Conservation (phyloP, 345 rosid genomes). For the Populus pruinosa region DNA sequence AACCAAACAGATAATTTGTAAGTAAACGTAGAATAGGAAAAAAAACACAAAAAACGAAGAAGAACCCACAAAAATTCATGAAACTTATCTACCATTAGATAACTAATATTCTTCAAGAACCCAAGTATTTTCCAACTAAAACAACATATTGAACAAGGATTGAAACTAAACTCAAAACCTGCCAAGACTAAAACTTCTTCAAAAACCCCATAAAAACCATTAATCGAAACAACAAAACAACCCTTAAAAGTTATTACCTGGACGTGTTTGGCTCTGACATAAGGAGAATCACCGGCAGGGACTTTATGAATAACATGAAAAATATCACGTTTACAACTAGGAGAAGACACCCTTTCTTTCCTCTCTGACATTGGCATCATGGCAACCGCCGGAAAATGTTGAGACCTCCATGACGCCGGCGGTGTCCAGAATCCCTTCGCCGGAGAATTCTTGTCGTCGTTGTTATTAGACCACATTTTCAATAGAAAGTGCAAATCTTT, state of each 20-base stretch:
- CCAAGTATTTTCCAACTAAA: not conserved
- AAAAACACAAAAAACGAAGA: not conserved
- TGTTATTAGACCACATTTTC: slow-evolving; percentile 31
- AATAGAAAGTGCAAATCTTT: not conserved
- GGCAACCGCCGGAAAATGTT: slow-evolving; percentile 10
- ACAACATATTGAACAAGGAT: not conserved
- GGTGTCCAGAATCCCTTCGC: slow-evolving; percentile 51
- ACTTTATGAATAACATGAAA: slow-evolving; percentile 72
- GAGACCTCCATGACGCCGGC: slow-evolving; percentile 41
- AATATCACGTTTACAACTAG: slow-evolving; percentile 35
- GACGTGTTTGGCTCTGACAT: slow-evolving; percentile 76
- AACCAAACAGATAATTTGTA: too few species aligned
- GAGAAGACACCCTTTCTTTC: slow-evolving; percentile 29
- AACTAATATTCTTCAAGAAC: not conserved
- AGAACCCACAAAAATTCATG: not conserved
- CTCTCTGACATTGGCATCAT: slow-evolving; percentile 53
- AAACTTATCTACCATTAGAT: not conserved
- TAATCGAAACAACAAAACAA: not conserved
- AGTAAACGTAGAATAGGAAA: too few species aligned
- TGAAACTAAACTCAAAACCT: slow-evolving; percentile 1
- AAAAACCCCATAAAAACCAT: not conserved
- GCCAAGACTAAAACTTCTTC: not conserved
- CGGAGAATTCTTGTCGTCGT: slow-evolving; percentile 26
- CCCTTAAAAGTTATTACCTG: slow-evolving; percentile 39
- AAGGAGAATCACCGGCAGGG: slow-evolving; percentile 77